A percentile compares a stretch with the other conserved stretches of the same genome.
Conservation (phyloP, 306 rosid genomes). For the Pyrus communis region DNA sequence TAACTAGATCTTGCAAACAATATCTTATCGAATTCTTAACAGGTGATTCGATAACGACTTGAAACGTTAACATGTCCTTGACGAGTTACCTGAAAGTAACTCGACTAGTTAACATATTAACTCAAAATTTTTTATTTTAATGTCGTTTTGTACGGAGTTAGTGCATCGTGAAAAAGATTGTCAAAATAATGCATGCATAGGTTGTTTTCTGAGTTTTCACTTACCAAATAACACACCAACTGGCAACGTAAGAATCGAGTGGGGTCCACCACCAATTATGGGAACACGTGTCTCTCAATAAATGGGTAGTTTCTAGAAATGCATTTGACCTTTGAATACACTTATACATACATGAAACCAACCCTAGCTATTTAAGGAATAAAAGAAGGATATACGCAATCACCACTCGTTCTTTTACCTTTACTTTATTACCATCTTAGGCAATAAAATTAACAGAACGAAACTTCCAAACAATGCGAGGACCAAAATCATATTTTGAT, state of each 20-base stretch:
- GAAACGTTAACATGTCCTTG: rapidly evolving
- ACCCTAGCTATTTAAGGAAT: background rate
- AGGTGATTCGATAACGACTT: rapidly evolving
- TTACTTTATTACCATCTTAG: background rate
- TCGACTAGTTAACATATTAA: too few relatives aligned
- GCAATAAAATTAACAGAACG: background rate
- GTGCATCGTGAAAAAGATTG: too few relatives aligned
- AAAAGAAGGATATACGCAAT: background rate
- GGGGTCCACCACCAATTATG: background rate
- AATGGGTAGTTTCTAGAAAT: background rate
- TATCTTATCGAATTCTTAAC: too few relatives aligned
- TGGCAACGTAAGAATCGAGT: background rate
- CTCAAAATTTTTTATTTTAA: too few relatives aligned
- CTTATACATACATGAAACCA: background rate
- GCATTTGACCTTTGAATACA: background rate
- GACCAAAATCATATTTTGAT: background rate
- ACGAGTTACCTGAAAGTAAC: too few relatives aligned
- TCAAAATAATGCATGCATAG: too few relatives aligned
- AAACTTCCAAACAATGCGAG: background rate
- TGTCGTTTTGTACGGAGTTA: too few relatives aligned
- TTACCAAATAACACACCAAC: background rate
- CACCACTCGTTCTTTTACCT: background rate
- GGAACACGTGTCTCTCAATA: background rate
- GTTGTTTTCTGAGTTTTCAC: too few relatives aligned
- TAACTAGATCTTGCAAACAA: too few relatives aligned